phyloP scores from a whole-genome alignment of 805 yeast species.

The Candida sphagnicola region DNA sequence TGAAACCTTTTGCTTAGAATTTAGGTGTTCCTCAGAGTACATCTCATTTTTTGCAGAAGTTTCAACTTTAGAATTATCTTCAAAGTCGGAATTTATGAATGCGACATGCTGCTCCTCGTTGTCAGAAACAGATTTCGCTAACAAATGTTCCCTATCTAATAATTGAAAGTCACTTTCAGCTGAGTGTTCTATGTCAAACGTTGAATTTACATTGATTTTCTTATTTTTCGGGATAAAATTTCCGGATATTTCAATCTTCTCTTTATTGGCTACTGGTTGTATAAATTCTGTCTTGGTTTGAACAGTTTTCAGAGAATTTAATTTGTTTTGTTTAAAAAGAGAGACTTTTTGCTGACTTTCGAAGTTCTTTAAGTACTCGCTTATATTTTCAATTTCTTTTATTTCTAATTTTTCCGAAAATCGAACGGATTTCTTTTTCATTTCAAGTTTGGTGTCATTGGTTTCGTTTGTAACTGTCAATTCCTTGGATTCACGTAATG shows the following conservation, averaged over 20 bases:
- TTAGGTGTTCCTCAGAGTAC: background rate
- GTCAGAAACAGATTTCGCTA: background rate
- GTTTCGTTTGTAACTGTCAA: background rate
- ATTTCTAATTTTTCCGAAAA: slow-evolving; percentile 53
- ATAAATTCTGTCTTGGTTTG: too few relatives aligned
- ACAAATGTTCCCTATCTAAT: background rate
- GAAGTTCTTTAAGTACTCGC: slow-evolving; percentile 39
- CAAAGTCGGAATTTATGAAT: too few relatives aligned
- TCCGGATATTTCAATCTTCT: too few relatives aligned
- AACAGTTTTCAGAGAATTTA: background rate
- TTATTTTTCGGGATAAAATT: background rate
- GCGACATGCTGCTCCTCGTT: background rate
- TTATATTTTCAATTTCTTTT: slow-evolving; percentile 57
- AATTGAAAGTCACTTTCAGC: background rate
- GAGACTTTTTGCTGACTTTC: slow-evolving; percentile 9
- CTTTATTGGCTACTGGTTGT: too few relatives aligned
- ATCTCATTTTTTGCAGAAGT: background rate
- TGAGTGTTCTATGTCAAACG: background rate
- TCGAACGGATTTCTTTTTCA: slow-evolving; percentile 46
- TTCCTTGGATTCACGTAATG: slow-evolving; percentile 18
- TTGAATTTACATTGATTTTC: slow-evolving; percentile 3
- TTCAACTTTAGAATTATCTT: background rate
- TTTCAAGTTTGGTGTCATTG: background rate
- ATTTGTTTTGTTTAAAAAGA: slow-evolving; percentile 11
- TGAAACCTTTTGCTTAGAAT: slow-evolving; percentile 1